Percentiles rank a stretch among this genome's conserved stretches.
phyloP scores from a whole-genome alignment of 2,329 filamentous ascomycete species.

The Xylaria digitata region DNA sequence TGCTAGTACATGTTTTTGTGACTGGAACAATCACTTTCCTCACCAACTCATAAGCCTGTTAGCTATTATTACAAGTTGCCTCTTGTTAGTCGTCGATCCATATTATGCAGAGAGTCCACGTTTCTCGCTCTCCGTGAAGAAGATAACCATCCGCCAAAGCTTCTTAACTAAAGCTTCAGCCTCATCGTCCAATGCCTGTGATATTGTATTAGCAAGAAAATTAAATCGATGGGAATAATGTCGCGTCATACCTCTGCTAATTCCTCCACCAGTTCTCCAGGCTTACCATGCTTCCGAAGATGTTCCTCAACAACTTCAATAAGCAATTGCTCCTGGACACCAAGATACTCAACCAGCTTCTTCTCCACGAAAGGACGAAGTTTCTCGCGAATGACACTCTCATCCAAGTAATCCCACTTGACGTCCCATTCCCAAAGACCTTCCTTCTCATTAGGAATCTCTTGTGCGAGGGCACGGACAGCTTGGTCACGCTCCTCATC shows the following conservation, averaged over 20 bases:
- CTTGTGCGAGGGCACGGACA: conserved; percentile 82
- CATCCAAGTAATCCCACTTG: conserved; percentile 91
- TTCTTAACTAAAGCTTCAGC: conserved; percentile 95
- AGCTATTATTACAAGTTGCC: conserved; percentile 26
- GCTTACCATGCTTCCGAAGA: conserved; percentile 77
- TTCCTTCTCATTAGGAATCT: conserved; percentile 88
- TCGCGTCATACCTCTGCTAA: conserved; percentile 78
- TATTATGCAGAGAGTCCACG: conserved; percentile 77
- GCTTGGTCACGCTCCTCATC: conserved; percentile 90
- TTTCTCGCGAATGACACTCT: conserved; percentile 82
- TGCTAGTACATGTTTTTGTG: background rate
- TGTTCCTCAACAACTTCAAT: conserved; percentile 94
- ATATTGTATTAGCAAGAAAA: conserved; percentile 46
- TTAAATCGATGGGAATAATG: background rate
- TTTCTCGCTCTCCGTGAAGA: conserved; percentile 96
- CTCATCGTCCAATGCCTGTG: conserved; percentile 89
- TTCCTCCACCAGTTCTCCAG: conserved; percentile 85
- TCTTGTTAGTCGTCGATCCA: background rate
- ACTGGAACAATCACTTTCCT: background rate
- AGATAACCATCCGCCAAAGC: conserved; percentile 98
- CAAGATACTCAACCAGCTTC: conserved; percentile 96
- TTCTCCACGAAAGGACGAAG: conserved; percentile 95
- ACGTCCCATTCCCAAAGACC: conserved; percentile 93
- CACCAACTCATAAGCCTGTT: background rate
- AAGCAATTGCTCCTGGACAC: conserved; percentile 94